phyloP scores from a whole-genome alignment of 257 asterid species.

The Handroanthus guayacan region DNA sequence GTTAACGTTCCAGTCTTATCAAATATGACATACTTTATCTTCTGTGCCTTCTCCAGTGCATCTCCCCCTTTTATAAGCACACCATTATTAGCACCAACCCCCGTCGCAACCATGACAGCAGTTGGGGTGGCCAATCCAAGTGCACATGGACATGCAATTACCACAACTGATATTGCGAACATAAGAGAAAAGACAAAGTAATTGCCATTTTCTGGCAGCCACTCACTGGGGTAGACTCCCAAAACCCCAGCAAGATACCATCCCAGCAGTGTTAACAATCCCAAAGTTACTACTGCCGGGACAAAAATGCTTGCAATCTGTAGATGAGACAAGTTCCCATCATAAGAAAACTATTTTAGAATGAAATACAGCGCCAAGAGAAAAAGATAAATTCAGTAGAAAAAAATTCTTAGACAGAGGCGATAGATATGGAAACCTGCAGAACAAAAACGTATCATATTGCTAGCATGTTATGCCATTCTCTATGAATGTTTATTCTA shows the following conservation, averaged over 20 bases:
- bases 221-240: slow-evolving; percentile 79
- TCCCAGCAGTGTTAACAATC: slow-evolving; percentile 79
- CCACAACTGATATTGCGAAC: slow-evolving; percentile 96
- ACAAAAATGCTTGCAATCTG: slow-evolving; percentile 97
- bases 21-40: slow-evolving; percentile 81
- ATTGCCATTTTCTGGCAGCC: slow-evolving; percentile 89
- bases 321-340: slow-evolving; percentile 37
- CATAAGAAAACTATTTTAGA: slow-evolving; percentile 33
- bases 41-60: slow-evolving; percentile 95
- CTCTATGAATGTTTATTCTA: neutral
- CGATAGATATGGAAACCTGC: too few species aligned
- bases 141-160: slow-evolving; percentile 98
- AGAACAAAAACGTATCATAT: neutral
- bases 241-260: slow-evolving; percentile 90
- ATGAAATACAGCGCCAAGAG: neutral
- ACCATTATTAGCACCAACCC: slow-evolving; percentile 98
- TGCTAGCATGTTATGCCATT: neutral
- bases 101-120: slow-evolving; percentile 99
- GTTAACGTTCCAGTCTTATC: slow-evolving; percentile 98
- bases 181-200: slow-evolving; percentile 92
- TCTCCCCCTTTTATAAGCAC: slow-evolving; percentile 99
- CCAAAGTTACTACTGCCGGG: slow-evolving; percentile 75
- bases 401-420: neutral
- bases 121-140: slow-evolving; percentile 99
- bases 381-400: slow-evolving; percentile 4